phyloP scores from a whole-genome alignment of 176 grass and related monocot species.

The Lolium multiflorum region DNA sequence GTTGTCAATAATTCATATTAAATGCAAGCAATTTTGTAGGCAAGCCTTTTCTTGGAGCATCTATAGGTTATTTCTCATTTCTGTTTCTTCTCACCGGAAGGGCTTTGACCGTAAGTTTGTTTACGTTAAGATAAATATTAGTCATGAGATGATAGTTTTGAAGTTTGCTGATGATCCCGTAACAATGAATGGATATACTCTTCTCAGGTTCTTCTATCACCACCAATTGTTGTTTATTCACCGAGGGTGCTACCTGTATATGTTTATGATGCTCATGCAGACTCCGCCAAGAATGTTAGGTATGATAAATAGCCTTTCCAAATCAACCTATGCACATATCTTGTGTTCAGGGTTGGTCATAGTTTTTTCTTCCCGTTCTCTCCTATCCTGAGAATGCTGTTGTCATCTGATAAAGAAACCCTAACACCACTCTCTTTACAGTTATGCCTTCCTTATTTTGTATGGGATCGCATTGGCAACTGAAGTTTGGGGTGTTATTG shows the following conservation, averaged over 20 bases:
- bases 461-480: conserved; percentile 92
- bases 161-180: conserved; percentile 15
- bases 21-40: conserved; percentile 46
- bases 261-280: conserved; percentile 99
- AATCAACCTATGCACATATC: conserved; percentile 3
- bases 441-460: conserved; percentile 91
- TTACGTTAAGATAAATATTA: conserved; percentile 44
- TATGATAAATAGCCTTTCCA: conserved; percentile 38
- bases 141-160: conserved; percentile 13
- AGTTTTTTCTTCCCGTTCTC: conserved; percentile 35
- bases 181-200: conserved; percentile 29
- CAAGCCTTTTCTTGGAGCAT: conserved; percentile 96
- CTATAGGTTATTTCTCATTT: conserved; percentile 99
- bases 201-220: conserved; percentile 92
- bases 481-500: conserved; percentile 97
- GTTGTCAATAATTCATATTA: conserved; percentile 32
- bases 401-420: conserved; percentile 35
- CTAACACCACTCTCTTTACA: conserved; percentile 55
- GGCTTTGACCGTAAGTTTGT: conserved; percentile 90
- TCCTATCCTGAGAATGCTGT: conserved; percentile 34
- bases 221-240: conserved; percentile 98
- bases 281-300: conserved; percentile 99
- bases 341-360: conserved; percentile 25
- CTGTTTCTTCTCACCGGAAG: conserved; percentile 98
- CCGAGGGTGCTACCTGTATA: conserved; percentile 96